Evolutionary conservation across 371 early-diverging fungal genomes (phyloP), one percentile per base, ranked within the genome.

Genomic region (Mortierella sp.): DNA sequence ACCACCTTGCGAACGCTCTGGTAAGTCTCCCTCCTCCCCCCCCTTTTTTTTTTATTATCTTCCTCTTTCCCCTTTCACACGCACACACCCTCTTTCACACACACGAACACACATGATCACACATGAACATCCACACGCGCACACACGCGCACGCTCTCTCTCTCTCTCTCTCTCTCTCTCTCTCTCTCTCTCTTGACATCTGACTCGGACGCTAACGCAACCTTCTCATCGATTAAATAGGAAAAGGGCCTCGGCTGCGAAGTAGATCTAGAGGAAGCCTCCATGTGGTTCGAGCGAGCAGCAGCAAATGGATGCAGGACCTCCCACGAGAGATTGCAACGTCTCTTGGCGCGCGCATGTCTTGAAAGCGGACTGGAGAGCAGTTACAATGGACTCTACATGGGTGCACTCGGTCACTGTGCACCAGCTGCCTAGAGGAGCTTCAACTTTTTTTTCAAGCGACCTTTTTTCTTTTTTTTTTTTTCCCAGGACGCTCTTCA

Each of bases 211-310:
- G 26, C 24, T 34, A 10, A 21, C 30, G 10, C 34, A 4, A 12
- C 18, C 12, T 50, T 10, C 8, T 50, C 30, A 10, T 14, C 30
- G 10, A 24, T 24, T 8, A 28, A 26, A 48, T 84, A 82, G 64
- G 91, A 89, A 66, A 87, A 91, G 63, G 94, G 93, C 19, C 61
- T 87, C n/a, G 91, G 92, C 18, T 87, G 87, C 42, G 71, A 81
- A 26, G 82, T 82, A 23, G 83, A 92, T 63, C 66, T 87, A 38
- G 79, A 80, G 28, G 83, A 84, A 57, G 91, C 93, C 16, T 82
- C 88, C 9, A 43, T 78, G 39, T 92, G 91, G 90, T 92, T 91
- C 63, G 86, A 86, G 61, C 83, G 85, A 28, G 92, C 92, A 23
- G 90, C 91, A 18, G 74, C 64, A 12, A 65, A 64, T 45, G 87